Evolutionary conservation across 139 green algal species (phyloP), one percentile per base, ranked within the genome.

Genomic region (Tetradesmus lagerheimii): DNA sequence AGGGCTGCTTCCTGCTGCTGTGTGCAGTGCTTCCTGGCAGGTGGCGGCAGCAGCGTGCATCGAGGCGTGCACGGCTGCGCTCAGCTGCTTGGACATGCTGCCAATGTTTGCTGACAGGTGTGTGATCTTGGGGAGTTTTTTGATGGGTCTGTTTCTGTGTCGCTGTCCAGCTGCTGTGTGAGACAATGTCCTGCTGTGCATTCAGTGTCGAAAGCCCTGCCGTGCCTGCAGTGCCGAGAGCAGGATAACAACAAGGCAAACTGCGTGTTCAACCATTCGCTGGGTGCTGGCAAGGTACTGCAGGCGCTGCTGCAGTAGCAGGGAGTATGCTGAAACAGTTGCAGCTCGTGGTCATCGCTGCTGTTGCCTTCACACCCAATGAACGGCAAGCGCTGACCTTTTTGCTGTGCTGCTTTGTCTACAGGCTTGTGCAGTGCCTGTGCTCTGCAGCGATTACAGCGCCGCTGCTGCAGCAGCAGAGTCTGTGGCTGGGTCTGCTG

Each of bases 401-500:
- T 16, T 43, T 31, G 27, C 11, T 16, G 76, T 18, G 31, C 76
- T 41, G 23, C 23, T 38, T 27, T 11, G 31, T 35, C 8, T 80
- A 43, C 41, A 83, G 67, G 43, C 29, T 74, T 50, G 85, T 80
- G n/a, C 1, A 47, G 43, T 62, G 66, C 66, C 85, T 75, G 29
- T 80, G 39, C 37, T 25, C n/a, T 38, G 85, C 85, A 74, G 71
- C 78, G 14, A 35, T 43, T 12, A 43, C 67, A 35, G 1, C 15
- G n/a, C 8, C 16, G 29, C 39, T 85, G 75, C 43, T 43, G 45
- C 18, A 27, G 4, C 83, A 88, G 74, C 50, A 62, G 47, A 31
- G 64, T 1, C 25, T 77, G 74, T 90, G 86, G 86, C 75, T 90
- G 16, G 50, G 31, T 2, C 74, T 90, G 5, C n/a, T 90, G 75